Evolutionary conservation across 345 rosid species (phyloP).

Genomic region (Populus ilicifolia): DNA sequence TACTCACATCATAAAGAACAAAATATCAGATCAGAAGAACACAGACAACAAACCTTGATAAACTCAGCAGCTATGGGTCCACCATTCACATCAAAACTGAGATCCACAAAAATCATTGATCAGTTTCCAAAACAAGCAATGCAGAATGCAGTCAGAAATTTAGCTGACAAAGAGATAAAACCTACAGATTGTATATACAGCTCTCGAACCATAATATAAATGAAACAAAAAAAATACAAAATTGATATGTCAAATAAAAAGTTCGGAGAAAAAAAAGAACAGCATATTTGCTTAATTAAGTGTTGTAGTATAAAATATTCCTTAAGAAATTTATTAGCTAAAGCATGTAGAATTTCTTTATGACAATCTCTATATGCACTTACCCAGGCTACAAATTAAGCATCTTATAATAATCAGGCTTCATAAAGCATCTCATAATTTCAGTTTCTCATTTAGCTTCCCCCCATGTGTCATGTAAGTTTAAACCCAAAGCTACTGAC

Average conservation of each 20-base stretch:
- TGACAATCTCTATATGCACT: neutral
- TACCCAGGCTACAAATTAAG: neutral
- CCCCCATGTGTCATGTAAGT: neutral
- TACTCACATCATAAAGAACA: neutral
- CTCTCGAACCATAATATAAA: neutral
- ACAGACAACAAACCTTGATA: slow-evolving; percentile 61
- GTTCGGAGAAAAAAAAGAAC: neutral
- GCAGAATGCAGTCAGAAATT: neutral
- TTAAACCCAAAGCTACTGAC: neutral
- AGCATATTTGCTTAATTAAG: neutral
- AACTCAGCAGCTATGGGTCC: slow-evolving; percentile 96
- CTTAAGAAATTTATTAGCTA: too few species aligned
- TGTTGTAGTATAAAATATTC: neutral
- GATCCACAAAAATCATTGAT: slow-evolving; percentile 5
- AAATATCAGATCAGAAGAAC: neutral
- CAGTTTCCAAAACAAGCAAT: neutral
- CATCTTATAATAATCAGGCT: too few species aligned
- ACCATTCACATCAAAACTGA: slow-evolving; percentile 82
- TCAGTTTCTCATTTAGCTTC: neutral
- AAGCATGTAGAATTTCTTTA: neutral
- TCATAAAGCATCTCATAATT: neutral
- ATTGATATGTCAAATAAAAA: too few species aligned
- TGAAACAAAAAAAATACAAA: too few species aligned
- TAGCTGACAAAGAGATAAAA: neutral
- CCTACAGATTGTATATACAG: neutral